Evolutionary conservation across 805 yeast species (phyloP).

Genomic region (Saccharomycopsis capsularis): DNA sequence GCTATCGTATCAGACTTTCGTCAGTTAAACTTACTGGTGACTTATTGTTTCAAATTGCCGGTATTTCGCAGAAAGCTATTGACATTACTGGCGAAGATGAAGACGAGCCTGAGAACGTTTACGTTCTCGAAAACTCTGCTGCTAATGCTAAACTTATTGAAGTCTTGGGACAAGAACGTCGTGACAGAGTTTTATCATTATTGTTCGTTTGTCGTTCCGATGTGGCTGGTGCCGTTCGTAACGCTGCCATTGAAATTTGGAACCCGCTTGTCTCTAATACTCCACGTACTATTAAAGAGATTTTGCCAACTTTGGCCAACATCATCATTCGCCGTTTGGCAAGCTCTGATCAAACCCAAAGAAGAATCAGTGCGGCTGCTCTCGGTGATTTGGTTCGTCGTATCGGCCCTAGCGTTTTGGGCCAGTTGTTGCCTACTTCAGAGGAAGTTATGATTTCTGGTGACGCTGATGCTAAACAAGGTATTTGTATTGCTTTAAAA

Average conservation of each 20-base stretch:
- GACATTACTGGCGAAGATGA: conserved; percentile 49
- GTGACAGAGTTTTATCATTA: conserved; percentile 80
- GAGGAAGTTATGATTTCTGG: conserved; percentile 50
- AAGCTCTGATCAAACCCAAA: conserved; percentile 67
- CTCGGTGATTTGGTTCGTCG: conserved; percentile 92
- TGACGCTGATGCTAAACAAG: conserved; percentile 86
- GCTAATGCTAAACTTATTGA: conserved; percentile 52
- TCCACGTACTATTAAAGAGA: conserved; percentile 89
- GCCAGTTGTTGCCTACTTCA: conserved; percentile 79
- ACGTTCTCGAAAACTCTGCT: conserved; percentile 11
- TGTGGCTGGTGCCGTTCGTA: conserved; percentile 77
- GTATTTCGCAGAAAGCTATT: conserved; percentile 64
- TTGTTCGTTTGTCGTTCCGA: conserved; percentile 93
- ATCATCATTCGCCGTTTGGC: conserved; percentile 80
- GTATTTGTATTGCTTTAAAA: conserved; percentile 88
- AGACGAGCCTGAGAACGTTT: conserved; percentile 22
- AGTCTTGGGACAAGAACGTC: conserved; percentile 78
- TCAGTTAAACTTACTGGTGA: conserved; percentile 96
- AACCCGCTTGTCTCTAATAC: conserved; percentile 93
- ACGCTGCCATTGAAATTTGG: conserved; percentile 92
- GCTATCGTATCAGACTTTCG: conserved; percentile 81
- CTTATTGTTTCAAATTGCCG: conserved; percentile 86
- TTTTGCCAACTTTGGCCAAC: conserved; percentile 73
- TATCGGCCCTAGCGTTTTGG: conserved; percentile 81
- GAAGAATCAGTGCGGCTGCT: conserved; percentile 86